phyloP scores from a whole-genome alignment of 2,329 filamentous ascomycete species.

The Botryosphaeria dothidea region DNA sequence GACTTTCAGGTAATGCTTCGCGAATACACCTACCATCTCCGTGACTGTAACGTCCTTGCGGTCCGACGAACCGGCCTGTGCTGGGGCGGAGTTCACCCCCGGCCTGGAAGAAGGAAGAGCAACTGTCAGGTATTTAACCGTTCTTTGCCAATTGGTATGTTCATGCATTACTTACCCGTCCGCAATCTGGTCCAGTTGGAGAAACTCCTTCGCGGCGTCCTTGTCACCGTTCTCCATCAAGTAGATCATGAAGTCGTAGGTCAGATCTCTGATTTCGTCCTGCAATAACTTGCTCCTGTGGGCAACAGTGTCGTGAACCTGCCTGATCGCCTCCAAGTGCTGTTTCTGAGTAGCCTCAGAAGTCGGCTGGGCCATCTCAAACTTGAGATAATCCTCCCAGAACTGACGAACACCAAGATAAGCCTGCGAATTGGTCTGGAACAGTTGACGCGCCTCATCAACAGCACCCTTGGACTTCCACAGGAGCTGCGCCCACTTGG shows the following conservation, averaged over 20 bases:
- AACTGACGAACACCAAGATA: slow-evolving; percentile 85
- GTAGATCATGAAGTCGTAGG: slow-evolving; percentile 77
- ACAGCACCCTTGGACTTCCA: slow-evolving; percentile 84
- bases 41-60: background rate
- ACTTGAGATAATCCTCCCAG: slow-evolving; percentile 85
- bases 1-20: background rate
- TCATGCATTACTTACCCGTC: slow-evolving; percentile 62
- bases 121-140: background rate
- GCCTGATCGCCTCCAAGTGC: slow-evolving; percentile 74
- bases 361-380: slow-evolving; percentile 83
- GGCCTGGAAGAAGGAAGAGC: background rate
- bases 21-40: slow-evolving; percentile 10
- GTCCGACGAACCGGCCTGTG: no score
- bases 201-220: slow-evolving; percentile 81
- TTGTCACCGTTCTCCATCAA: slow-evolving; percentile 80
- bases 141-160: slow-evolving; percentile 65
- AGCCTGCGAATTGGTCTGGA: slow-evolving; percentile 77
- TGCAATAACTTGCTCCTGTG: slow-evolving; percentile 70
- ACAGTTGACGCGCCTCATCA: slow-evolving; percentile 81
- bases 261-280: slow-evolving; percentile 71
- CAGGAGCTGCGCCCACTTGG: slow-evolving; percentile 81
- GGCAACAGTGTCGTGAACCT: slow-evolving; percentile 74
- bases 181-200: slow-evolving; percentile 79
- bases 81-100: no score
- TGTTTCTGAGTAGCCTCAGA: slow-evolving; percentile 63